phyloP scores from a whole-genome alignment of 2,329 filamentous ascomycete genomes.

The Xylaria digitata region DNA sequence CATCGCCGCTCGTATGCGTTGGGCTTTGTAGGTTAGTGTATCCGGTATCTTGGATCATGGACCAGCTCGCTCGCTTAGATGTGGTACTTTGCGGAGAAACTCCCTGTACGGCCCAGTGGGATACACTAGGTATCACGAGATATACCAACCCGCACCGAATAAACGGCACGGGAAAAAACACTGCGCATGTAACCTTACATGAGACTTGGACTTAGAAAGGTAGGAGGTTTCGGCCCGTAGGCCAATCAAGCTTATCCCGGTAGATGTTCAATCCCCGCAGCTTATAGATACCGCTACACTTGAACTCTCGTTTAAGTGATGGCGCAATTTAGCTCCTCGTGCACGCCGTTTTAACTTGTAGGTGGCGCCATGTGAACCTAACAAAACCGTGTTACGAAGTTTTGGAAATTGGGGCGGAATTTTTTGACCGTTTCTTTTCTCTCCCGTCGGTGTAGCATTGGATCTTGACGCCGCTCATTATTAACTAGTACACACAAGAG shows the following conservation, averaged over 20 bases:
- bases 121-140: not conserved
- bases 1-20: too few relatives aligned
- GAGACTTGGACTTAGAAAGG: slow-evolving; percentile 1
- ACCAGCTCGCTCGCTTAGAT: too few relatives aligned
- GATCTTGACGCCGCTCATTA: not conserved
- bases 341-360: slow-evolving; percentile 23
- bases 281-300: not conserved
- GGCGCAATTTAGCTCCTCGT: slow-evolving; percentile 25
- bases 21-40: too few relatives aligned
- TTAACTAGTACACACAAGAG: not conserved
- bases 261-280: not conserved
- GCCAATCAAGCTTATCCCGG: slow-evolving; percentile 18
- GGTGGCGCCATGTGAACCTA: slow-evolving; percentile 14
- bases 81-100: too few relatives aligned
- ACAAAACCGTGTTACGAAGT: not conserved
- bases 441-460: not conserved
- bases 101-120: too few relatives aligned
- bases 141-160: not conserved
- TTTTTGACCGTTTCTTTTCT: not conserved
- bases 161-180: not conserved
- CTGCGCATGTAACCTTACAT: slow-evolving; percentile 32
- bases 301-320: slow-evolving; percentile 26
- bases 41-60: too few relatives aligned
- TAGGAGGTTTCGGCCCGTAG: not conserved
- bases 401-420: not conserved